A percentile compares a stretch with the other conserved stretches of the same genome.
Evolutionary conservation across 441 rosid genomes (phyloP).

Genomic region (Aleurites moluccanus): DNA sequence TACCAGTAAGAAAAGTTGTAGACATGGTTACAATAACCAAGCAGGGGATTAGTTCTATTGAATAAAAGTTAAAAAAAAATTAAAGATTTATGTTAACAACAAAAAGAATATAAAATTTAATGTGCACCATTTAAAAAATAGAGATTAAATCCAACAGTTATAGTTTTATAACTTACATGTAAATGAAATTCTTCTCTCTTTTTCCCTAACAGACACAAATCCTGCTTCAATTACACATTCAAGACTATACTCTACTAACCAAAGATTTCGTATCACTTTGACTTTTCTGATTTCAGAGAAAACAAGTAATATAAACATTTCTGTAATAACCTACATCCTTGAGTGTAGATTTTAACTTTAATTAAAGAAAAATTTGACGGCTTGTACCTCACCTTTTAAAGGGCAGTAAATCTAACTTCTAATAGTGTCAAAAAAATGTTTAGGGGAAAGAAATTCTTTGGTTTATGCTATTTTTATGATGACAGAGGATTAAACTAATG

Average conservation of each 20-base stretch:
- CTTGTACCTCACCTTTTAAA: not conserved
- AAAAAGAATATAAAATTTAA: not conserved
- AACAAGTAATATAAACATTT: not conserved
- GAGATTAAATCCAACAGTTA: not conserved
- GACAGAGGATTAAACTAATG: not conserved
- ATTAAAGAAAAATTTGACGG: not conserved
- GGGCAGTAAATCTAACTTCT: not conserved
- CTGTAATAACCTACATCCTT: not conserved
- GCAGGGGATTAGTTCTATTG: too few relatives aligned
- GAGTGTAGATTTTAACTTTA: not conserved
- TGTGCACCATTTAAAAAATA: not conserved
- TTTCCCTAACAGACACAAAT: not conserved
- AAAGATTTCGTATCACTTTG: not conserved
- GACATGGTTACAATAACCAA: not conserved
- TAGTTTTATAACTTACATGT: not conserved
- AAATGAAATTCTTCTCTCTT: not conserved
- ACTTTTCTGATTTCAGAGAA: not conserved
- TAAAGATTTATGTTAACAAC: not conserved
- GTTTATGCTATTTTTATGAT: not conserved
- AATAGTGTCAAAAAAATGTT: not conserved
- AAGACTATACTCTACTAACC: not conserved
- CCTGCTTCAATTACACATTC: not conserved
- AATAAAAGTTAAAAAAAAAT: too few relatives aligned
- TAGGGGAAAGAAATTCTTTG: not conserved
- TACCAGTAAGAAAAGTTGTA: not conserved